Base-by-base conservation (phyloP, 108 stramenopile species). In the Fistulifera solaris region DNA sequence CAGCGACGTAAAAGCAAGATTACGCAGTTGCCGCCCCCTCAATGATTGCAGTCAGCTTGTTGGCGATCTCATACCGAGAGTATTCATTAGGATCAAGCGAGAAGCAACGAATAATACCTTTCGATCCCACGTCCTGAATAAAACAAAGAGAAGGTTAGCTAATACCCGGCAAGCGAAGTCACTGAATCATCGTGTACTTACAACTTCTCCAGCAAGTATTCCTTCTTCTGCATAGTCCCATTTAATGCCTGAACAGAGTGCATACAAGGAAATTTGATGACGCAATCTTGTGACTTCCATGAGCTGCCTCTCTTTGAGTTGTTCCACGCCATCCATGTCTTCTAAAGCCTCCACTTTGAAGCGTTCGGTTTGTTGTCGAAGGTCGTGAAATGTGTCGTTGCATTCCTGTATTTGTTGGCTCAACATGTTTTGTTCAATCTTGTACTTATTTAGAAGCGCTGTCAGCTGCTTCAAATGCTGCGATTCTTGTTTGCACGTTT, bases 251-350 rank as follows among this genome's bases (percentile, higher is more conserved):
- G 48, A 31, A 16, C 17, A 17, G 23, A 28, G 15, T 16, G 61
- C 61, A 43, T 62, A 52, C 7, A 62, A 38, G n/a, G 61, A 48
- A n/a, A 62, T 62, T 45, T 62, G 61, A 14, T 22, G 26, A 15
- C 54, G 38, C 27, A 62, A 22, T 38, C 48, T 62, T 7, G 49
- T 26, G 14, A 62, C 61, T 35, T 35, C 31, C 31, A 35, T 6
- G 31, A 35, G 31, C 38, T 62, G 48, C 5, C 27, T 23, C 40
- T 54, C 54, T 21, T 35, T n/a, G 15, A 38, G 15, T 7, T 7
- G 7, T 22, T 62, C 61, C 21, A 62, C 24, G 2, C 15, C 41
- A 27, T 62, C 53, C 18, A 55, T 55, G 1, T 50, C 41, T 28
- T 62, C 61, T n/a, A 54, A 16, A 1, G 19, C 17, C 35, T 62